Percentiles rank a stretch among this genome's conserved stretches.
phyloP scores from a whole-genome alignment of 2,329 filamentous ascomycete genomes.

The Daldinia sp. region DNA sequence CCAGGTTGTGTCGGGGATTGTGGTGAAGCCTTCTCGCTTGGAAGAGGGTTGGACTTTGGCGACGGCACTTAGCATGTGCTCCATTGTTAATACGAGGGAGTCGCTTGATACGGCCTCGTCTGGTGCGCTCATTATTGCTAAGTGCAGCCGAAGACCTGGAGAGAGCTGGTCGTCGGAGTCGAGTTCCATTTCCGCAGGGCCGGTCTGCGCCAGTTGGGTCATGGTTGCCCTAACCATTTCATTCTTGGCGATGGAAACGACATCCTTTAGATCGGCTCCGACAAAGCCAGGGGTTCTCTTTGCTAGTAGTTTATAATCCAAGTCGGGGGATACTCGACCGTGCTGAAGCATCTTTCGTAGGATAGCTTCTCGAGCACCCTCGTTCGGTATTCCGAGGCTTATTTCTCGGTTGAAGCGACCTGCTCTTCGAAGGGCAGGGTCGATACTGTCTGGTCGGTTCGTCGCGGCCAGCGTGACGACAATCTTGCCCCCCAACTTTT shows the following conservation, averaged over 20 bases:
- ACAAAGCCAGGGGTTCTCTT: constrained; percentile 92
- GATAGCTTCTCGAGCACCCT: constrained; percentile 79
- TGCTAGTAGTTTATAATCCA: constrained; percentile 78
- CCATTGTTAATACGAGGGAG: constrained; percentile 53
- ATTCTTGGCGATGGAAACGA: constrained; percentile 58
- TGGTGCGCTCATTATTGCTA: constrained; percentile 36
- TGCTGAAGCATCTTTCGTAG: constrained; percentile 75
- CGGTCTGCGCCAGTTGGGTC: constrained; percentile 40
- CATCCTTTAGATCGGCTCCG: constrained; percentile 81
- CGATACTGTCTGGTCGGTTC: constrained; percentile 85
- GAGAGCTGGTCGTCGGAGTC: constrained; percentile 29
- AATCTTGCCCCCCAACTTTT: constrained; percentile 74
- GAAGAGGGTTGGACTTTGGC: constrained; percentile 80
- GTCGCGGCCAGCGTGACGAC: constrained; percentile 93
- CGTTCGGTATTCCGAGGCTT: constrained; percentile 86
- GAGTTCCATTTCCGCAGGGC: constrained; percentile 38
- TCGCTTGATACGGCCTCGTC: constrained; percentile 36
- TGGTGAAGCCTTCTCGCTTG: constrained; percentile 93
- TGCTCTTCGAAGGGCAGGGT: constrained; percentile 76
- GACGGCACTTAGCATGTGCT: constrained; percentile 77
- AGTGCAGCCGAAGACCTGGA: constrained; percentile 33
- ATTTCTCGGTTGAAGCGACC: constrained; percentile 85
- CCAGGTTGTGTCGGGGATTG: constrained; percentile 94
- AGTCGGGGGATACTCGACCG: constrained; percentile 69
- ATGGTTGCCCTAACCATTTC: constrained; percentile 45